These are phyloP conservation scores for Zygosaccharomyces bisporus DNA, from an alignment of 805 yeast genomes.

Conservation along the genomic window DNA sequence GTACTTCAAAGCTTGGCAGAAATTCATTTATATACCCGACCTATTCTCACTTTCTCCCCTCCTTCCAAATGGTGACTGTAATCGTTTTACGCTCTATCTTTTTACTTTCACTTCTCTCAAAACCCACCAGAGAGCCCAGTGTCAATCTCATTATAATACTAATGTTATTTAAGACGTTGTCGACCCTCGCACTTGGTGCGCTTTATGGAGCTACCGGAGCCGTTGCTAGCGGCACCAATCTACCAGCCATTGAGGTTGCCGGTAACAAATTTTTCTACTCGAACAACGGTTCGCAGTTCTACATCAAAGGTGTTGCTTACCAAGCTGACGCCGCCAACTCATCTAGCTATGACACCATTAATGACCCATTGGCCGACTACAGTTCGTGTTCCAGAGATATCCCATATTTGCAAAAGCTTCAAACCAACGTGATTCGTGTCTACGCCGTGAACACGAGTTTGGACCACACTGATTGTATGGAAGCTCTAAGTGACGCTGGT, in stretches of 20 bases:
- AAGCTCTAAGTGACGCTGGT: conserved; percentile 63
- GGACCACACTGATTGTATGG: conserved; percentile 70
- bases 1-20: background rate
- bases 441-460: conserved; percentile 63
- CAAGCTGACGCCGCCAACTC: conserved; percentile 61
- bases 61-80: background rate
- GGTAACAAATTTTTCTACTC: conserved; percentile 77
- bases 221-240: conserved; percentile 32
- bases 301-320: conserved; percentile 74
- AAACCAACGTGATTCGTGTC: conserved; percentile 71
- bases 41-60: background rate
- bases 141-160: background rate
- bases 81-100: background rate
- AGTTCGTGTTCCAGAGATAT: conserved; percentile 66
- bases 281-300: conserved; percentile 76
- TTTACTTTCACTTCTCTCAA: background rate
- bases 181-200: conserved; percentile 37
- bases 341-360: conserved; percentile 45
- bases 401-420: conserved; percentile 58
- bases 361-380: conserved; percentile 68
- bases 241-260: conserved; percentile 65
- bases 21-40: conserved; percentile 1
- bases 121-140: background rate
- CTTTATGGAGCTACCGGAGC: conserved; percentile 37
- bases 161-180: conserved; percentile 36